Evolutionary conservation across 805 yeast genomes (phyloP), one percentile per base, ranked within the genome.

Genomic region (Metschnikowia proteae): DNA sequence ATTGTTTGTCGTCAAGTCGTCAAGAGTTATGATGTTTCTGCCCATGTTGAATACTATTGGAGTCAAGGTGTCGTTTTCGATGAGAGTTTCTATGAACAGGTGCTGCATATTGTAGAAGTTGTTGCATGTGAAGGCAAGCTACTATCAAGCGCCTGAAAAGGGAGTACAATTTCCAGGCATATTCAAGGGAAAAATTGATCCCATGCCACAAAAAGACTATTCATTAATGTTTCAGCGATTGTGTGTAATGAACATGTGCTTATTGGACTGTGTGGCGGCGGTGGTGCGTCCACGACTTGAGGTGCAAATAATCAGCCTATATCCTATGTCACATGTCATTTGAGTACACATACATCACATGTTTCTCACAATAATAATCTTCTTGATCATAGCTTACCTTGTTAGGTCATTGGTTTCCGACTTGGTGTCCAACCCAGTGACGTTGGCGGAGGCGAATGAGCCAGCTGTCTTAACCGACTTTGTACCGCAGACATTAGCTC

Each of bases 401-500:
- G 58, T 65, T 45, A 62, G 57, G 46, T 65, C 65, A 33, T 55
- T 68, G 5, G 48, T 59, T 2, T 51, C 60, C 8, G 66, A 62
- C 47, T 51, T 70, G 30, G 45, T 43, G 10, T 45, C 62, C 13
- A 68, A 65, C 50, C 75, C 75, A n/a, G 59, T 69, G 43, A 42
- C 45, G 3, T 40, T 51, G 32, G 51, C 60, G 6, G 56, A 57
- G 5, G 57, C 60, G 22, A 53, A 53, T 25, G 64, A 60, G 40
- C 63, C 73, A 1, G 64, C 71, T n/a, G 67, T 69, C n/a, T 70
- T 65, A 39, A 73, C 74, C 4, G 67, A 78, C 40, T 92, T 85
- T 70, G 88, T 91, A 6, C 97, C 97, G 27, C 64, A 71, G 48
- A 79, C 88, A 1, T 71, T 92, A 26, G 79, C 80, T 49, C 83